phyloP scores from a whole-genome alignment of 164 flowering plant species.

The Magnolia kwangsiensis region DNA sequence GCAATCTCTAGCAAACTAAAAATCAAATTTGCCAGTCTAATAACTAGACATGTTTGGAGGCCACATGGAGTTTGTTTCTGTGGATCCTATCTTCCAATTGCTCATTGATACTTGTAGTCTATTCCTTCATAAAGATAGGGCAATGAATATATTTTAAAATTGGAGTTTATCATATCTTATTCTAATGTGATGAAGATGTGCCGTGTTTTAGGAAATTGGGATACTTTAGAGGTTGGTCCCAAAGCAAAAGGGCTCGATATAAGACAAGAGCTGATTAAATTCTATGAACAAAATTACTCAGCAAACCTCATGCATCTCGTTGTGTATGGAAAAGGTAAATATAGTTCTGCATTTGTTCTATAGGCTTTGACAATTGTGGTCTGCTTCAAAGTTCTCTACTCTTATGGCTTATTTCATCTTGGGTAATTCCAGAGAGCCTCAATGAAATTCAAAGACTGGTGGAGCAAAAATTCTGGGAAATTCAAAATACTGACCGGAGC shows the following conservation, averaged over 20 bases:
- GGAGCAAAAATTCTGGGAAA: conserved; percentile 60
- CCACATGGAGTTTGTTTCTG: not conserved
- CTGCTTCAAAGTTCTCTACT: not conserved
- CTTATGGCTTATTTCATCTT: not conserved
- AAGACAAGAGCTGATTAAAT: conserved; percentile 72
- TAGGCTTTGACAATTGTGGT: not conserved
- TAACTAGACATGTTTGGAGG: not conserved
- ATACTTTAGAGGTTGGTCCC: conserved; percentile 82
- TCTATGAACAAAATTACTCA: conserved; percentile 78
- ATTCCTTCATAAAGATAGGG: not conserved
- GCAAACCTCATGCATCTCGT: conserved; percentile 95
- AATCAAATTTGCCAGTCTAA: no score
- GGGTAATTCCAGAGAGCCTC: conserved; percentile 52
- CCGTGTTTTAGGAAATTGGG: conserved; percentile 75
- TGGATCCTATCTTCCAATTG: not conserved
- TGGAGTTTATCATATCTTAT: not conserved
- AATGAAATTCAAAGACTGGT: conserved; percentile 70
- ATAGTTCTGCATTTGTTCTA: not conserved
- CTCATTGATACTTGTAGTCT: not conserved
- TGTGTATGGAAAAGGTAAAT: conserved; percentile 71
- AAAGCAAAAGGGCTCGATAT: conserved; percentile 75
- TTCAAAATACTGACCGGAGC: conserved; percentile 44
- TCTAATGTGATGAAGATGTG: not conserved
- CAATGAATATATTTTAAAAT: not conserved
- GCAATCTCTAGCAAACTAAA: no score